phyloP scores from a whole-genome alignment of 345 rosid genomes.

The Passiflora organensis region DNA sequence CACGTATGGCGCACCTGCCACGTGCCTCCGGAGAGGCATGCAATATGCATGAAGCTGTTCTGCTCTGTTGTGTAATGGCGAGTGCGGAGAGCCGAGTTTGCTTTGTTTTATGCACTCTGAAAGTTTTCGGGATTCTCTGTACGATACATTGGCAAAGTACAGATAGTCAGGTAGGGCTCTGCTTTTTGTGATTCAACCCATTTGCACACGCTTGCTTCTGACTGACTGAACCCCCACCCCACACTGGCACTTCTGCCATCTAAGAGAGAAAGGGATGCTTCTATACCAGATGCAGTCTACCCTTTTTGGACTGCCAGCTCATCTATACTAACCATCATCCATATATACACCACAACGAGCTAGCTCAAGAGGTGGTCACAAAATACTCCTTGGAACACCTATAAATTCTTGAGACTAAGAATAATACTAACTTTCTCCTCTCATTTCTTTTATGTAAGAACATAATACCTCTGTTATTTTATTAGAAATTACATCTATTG shows the following conservation, averaged over 20 bases:
- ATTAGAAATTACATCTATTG: too few species aligned
- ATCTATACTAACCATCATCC: neutral
- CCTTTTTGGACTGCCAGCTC: neutral
- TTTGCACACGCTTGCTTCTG: neutral
- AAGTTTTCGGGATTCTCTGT: neutral
- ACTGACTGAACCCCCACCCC: too few species aligned
- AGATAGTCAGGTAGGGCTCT: neutral
- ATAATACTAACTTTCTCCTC: too few species aligned
- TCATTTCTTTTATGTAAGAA: too few species aligned
- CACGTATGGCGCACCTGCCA: constrained; percentile 6
- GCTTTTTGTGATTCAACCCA: neutral
- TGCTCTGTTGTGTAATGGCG: neutral
- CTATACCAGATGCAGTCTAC: neutral
- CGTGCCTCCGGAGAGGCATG: constrained; percentile 15
- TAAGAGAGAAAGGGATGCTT: neutral
- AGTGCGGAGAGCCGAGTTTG: neutral
- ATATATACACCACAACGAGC: neutral
- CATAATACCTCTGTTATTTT: too few species aligned
- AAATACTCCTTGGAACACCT: too few species aligned
- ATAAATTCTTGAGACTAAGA: too few species aligned
- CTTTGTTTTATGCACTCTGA: neutral
- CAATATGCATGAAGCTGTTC: neutral
- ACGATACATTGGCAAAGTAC: neutral
- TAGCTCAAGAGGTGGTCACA: too few species aligned
- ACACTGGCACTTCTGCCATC: too few species aligned